These are phyloP conservation scores for Juncus effusus DNA, from an alignment of 176 grass and related monocot genomes.

Conservation along the genomic window DNA sequence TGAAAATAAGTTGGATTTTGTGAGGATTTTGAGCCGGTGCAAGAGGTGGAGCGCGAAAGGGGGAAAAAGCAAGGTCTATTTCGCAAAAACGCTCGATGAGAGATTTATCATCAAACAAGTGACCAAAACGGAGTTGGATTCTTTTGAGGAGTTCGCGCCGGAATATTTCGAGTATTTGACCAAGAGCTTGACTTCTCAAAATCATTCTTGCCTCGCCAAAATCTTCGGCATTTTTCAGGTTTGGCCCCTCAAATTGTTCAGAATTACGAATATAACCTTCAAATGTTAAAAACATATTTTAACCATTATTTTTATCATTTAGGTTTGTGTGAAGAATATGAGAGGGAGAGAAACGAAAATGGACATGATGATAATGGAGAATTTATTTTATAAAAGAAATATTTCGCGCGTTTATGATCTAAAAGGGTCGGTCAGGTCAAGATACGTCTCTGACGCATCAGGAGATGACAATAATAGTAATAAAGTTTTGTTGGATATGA, in stretches of 20 bases:
- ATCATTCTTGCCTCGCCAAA: constrained; percentile 79
- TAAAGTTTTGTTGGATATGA: constrained; percentile 80
- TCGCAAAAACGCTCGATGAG: constrained; percentile 87
- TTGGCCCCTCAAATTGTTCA: constrained; percentile 21
- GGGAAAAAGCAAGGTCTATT: constrained; percentile 98
- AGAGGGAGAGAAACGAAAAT: constrained; percentile 82
- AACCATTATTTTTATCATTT: constrained; percentile 22
- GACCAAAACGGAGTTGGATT: constrained; percentile 86
- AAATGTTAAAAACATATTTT: constrained; percentile 10
- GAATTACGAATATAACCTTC: neutral
- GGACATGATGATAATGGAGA: constrained; percentile 96
- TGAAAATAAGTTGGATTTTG: constrained; percentile 60
- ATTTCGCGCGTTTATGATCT: constrained; percentile 90
- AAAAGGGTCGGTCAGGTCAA: constrained; percentile 73
- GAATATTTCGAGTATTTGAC: constrained; percentile 76
- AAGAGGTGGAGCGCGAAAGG: constrained; percentile 85
- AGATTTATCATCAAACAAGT: constrained; percentile 92
- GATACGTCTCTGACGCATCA: constrained; percentile 72
- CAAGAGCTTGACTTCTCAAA: constrained; percentile 51
- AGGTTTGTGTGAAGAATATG: constrained; percentile 66
- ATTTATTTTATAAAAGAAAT: constrained; percentile 64
- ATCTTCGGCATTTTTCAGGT: constrained; percentile 96
- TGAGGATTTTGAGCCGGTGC: constrained; percentile 73
- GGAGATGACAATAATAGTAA: constrained; percentile 60
- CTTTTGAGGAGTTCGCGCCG: constrained; percentile 83